Conservation (phyloP, 495 filamentous ascomycete genomes). For the Neurospora discreta region DNA sequence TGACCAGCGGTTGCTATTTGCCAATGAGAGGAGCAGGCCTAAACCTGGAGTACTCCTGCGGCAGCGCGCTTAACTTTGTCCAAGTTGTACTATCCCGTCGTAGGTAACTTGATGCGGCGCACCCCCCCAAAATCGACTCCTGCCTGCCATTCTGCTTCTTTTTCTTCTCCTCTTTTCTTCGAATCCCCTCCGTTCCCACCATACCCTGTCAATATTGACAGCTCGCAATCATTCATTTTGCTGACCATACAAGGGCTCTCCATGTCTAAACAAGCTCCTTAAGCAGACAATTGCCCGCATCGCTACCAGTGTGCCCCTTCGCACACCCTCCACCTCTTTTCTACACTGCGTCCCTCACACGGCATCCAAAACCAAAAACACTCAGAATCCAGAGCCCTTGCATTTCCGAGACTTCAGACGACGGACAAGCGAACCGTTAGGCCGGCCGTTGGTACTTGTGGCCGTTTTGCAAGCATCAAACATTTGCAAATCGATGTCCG, state of each 20-base stretch:
- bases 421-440: neutral
- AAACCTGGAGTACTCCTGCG: neutral
- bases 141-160: neutral
- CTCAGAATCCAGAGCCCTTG: neutral
- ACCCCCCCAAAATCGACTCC: neutral
- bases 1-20: neutral
- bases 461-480: neutral
- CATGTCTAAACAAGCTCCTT: neutral
- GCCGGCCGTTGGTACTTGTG: neutral
- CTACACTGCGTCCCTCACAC: neutral
- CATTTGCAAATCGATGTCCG: neutral
- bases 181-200: neutral
- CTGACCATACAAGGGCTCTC: neutral
- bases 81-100: neutral
- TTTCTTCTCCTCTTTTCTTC: constrained; percentile 1
- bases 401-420: neutral
- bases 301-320: neutral
- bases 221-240: neutral
- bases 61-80: constrained; percentile 1
- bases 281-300: neutral
- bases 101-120: neutral
- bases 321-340: neutral
- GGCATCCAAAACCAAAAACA: neutral
- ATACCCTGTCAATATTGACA: neutral
- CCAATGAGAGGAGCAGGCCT: neutral